Conservation (phyloP, 1,284 basidiomycete genomes). For the Phylloboletellus chloephorus region DNA sequence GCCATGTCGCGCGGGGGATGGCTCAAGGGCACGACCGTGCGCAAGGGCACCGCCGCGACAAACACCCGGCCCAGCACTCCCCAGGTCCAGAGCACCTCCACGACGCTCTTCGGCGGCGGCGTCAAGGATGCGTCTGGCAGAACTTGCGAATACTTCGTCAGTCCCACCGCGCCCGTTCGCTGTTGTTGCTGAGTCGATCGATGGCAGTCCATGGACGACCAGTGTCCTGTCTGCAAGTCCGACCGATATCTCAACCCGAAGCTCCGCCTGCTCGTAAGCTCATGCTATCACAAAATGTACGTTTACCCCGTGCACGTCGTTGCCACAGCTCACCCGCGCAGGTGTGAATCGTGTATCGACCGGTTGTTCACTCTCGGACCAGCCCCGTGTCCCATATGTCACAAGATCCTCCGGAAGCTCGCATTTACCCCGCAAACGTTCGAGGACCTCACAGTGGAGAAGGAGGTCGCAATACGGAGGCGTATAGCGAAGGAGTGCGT, state of each 20-base stretch:
- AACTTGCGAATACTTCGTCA: constrained; percentile 70
- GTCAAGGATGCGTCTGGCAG: constrained; percentile 78
- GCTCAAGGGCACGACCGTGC: constrained; percentile 67
- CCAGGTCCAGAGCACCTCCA: constrained; percentile 64
- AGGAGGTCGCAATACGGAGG: constrained; percentile 87
- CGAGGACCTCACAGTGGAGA: constrained; percentile 94
- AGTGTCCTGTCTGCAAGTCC: constrained; percentile 96
- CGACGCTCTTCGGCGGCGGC: constrained; percentile 69
- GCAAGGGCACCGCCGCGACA: constrained; percentile 52
- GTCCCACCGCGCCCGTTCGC: constrained; percentile 25
- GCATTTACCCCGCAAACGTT: constrained; percentile 97
- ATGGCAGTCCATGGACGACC: constrained; percentile 81
- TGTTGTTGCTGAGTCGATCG: constrained; percentile 10
- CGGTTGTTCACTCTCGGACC: constrained; percentile 94
- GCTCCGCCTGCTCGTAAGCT: constrained; percentile 87
- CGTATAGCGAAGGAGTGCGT: constrained; percentile 79
- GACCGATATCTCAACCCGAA: constrained; percentile 96
- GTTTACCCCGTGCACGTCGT: constrained; percentile 18
- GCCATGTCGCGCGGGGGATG: constrained; percentile 40
- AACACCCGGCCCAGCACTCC: constrained; percentile 60
- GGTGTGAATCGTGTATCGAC: constrained; percentile 98
- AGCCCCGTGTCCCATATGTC: constrained; percentile 93
- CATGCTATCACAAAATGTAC: constrained; percentile 98
- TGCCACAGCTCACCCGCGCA: constrained; percentile 31
- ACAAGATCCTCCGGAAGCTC: constrained; percentile 84